phyloP scores from a whole-genome alignment of 192 early-diverging fungal species.

The Backusella morwellensis region DNA sequence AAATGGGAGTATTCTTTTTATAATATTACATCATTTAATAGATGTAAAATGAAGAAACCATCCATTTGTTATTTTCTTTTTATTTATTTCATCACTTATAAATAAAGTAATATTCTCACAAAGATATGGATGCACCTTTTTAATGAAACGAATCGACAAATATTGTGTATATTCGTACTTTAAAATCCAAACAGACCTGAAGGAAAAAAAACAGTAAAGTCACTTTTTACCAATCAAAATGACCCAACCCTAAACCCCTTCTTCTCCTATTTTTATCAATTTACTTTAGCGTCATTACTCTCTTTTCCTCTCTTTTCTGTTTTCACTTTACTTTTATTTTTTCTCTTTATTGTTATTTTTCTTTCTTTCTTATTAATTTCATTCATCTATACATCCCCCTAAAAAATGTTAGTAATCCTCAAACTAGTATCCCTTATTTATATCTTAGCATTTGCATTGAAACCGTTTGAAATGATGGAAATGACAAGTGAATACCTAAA shows the following conservation, averaged over 20 bases:
- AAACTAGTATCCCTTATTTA: neutral
- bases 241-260: neutral
- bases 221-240: conserved; percentile 5
- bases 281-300: neutral
- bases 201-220: neutral
- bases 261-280: conserved; percentile 8
- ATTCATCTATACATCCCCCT: neutral
- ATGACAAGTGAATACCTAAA: neutral
- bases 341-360: neutral
- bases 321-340: neutral
- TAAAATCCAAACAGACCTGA: neutral
- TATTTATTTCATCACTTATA: neutral
- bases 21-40: neutral
- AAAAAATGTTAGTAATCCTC: neutral
- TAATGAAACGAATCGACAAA: neutral
- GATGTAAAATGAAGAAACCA: neutral
- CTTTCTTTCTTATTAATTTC: neutral
- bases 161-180: neutral
- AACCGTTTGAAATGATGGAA: conserved; percentile 3
- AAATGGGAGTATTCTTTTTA: neutral
- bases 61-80: neutral
- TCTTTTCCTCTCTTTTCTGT: neutral
- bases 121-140: conserved; percentile 1
- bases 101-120: neutral
- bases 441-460: neutral